Evolutionary conservation across 257 asterid species (phyloP).

Genomic region (Paulownia fortunei): DNA sequence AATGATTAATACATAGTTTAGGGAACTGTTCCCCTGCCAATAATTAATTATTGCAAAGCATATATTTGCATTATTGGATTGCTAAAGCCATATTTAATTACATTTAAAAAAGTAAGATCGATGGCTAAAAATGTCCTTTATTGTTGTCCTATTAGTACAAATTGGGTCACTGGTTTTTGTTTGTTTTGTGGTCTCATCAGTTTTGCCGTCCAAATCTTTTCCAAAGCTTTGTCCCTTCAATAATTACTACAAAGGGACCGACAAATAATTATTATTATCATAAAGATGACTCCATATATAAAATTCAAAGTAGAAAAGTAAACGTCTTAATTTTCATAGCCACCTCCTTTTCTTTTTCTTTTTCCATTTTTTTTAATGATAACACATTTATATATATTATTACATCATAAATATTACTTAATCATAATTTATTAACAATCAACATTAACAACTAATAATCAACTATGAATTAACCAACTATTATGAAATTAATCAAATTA

Average conservation of each 20-base stretch:
- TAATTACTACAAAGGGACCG: slow-evolving; percentile 10
- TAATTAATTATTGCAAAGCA: neutral
- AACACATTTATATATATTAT: no score
- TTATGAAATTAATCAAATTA: no score
- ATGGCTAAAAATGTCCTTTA: neutral
- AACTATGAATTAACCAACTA: no score
- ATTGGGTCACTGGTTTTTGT: neutral
- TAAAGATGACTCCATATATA: neutral
- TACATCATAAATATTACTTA: no score
- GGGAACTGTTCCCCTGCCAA: neutral
- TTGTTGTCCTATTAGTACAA: slow-evolving; percentile 6
- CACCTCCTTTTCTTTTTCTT: no score
- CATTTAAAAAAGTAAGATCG: neutral
- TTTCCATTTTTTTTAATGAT: no score
- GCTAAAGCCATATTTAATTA: neutral
- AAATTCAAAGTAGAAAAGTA: neutral
- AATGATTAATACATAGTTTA: no score
- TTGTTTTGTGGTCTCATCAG: neutral
- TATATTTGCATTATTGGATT: slow-evolving; percentile 1
- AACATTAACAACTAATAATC: no score
- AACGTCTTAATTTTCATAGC: neutral
- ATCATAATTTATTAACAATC: no score
- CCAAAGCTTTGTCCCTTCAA: slow-evolving; percentile 21
- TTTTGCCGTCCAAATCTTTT: slow-evolving; percentile 25
- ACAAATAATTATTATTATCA: slow-evolving; percentile 8